phyloP scores from a whole-genome alignment of 1,284 basidiomycete species.

The Marasmius fiardii region DNA sequence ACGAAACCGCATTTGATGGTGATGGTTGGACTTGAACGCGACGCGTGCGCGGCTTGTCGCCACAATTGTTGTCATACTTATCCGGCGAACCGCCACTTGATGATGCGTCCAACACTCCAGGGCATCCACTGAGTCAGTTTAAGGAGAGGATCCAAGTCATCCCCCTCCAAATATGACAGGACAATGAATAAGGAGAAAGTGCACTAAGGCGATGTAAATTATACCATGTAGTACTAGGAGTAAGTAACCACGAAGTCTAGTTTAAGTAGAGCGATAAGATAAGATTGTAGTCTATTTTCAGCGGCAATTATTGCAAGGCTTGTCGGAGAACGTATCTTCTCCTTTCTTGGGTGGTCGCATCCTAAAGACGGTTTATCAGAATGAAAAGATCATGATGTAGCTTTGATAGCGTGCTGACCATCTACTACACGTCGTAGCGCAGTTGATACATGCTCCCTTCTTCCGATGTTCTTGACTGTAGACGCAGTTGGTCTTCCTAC shows the following conservation, averaged over 20 bases:
- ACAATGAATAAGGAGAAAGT: no score
- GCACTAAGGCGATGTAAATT: no score
- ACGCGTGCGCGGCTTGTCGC: no score
- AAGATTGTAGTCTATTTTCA: not conserved
- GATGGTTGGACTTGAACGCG: not conserved
- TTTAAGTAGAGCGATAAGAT: not conserved
- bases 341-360: not conserved
- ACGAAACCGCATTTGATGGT: slow-evolving; percentile 56
- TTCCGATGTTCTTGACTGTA: not conserved
- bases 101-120: no score
- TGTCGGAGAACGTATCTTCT: not conserved
- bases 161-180: no score
- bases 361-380: not conserved
- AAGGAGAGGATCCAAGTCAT: no score
- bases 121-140: no score
- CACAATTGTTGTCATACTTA: no score
- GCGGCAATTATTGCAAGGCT: not conserved
- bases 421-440: not conserved
- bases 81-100: no score
- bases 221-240: no score
- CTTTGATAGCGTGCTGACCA: not conserved
- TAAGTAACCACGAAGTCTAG: no score
- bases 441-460: not conserved
- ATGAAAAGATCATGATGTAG: not conserved
- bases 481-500: not conserved